Percentiles rank a stretch among this genome's conserved stretches.
These are phyloP conservation scores for Arabidopsis lyrata DNA, from an alignment of 441 rosid species.

Conservation along the genomic window DNA sequence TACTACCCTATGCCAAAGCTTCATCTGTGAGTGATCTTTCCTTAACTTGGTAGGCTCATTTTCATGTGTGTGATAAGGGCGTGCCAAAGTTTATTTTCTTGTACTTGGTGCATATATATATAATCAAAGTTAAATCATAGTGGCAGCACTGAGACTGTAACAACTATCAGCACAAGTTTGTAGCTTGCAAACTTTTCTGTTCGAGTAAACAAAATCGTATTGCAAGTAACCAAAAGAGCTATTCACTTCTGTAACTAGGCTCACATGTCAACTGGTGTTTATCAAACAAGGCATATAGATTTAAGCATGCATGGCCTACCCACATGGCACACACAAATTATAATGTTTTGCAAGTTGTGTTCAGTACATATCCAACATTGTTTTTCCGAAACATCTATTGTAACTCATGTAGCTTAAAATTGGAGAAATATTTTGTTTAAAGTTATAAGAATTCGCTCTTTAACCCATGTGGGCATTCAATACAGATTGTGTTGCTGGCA, in stretches of 20 bases:
- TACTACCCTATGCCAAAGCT: slow-evolving; percentile 90
- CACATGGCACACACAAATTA: slow-evolving; percentile 21
- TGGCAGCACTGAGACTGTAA: slow-evolving; percentile 1
- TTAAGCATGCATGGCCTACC: slow-evolving; percentile 28
- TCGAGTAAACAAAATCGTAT: neutral
- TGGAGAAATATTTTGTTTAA: slow-evolving; percentile 9
- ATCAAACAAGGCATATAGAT: slow-evolving; percentile 19
- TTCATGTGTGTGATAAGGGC: slow-evolving; percentile 22
- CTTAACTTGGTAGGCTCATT: slow-evolving; percentile 33
- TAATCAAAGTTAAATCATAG: slow-evolving; percentile 6
- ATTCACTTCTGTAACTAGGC: slow-evolving; percentile 24
- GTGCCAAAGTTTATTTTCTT: slow-evolving; percentile 28
- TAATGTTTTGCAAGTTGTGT: slow-evolving; percentile 21
- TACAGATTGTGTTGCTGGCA: slow-evolving; percentile 20
- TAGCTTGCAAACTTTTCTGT: slow-evolving; percentile 5
- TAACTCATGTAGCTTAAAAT: slow-evolving; percentile 20
- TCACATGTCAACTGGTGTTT: slow-evolving; percentile 35
- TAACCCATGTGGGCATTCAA: slow-evolving; percentile 4
- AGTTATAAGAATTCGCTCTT: slow-evolving; percentile 25
- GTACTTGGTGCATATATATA: slow-evolving; percentile 23
- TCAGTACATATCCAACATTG: slow-evolving; percentile 28
- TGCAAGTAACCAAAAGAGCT: slow-evolving; percentile 17
- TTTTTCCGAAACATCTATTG: slow-evolving; percentile 25
- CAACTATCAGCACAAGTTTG: slow-evolving; percentile 23
- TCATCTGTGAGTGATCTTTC: slow-evolving; percentile 82